phyloP scores from a whole-genome alignment of 257 asterid species.

The Scutellaria minor region DNA sequence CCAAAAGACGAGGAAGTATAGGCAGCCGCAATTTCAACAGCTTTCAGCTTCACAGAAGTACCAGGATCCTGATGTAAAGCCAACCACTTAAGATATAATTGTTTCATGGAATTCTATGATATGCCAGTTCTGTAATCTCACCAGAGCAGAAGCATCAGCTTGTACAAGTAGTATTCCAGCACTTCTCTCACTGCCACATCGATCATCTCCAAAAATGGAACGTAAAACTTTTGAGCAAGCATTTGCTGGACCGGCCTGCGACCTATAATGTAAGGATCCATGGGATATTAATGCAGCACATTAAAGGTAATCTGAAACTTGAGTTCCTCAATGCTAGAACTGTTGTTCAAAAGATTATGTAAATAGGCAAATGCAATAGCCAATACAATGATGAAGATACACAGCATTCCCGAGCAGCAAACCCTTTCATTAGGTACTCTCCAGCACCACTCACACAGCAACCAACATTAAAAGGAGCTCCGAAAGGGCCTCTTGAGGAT shows the following conservation, averaged over 20 bases:
- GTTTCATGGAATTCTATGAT: conserved; percentile 22
- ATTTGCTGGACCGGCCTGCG: conserved; percentile 75
- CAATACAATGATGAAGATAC: conserved; percentile 67
- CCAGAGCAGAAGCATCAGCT: conserved; percentile 63
- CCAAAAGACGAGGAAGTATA: conserved; percentile 88
- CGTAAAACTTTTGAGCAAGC: conserved; percentile 72
- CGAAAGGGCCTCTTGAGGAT: conserved; percentile 60
- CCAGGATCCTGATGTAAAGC: conserved; percentile 53
- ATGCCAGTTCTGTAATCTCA: conserved; percentile 35
- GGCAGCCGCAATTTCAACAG: conserved; percentile 82
- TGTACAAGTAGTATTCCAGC: conserved; percentile 87
- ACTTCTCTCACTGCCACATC: conserved; percentile 48
- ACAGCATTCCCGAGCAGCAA: conserved; percentile 90
- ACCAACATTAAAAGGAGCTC: conserved; percentile 66
- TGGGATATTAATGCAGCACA: background rate
- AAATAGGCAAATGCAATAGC: background rate
- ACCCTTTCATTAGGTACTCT: conserved; percentile 85
- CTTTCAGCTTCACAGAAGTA: conserved; percentile 48
- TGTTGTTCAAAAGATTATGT: background rate
- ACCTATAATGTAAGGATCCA: conserved; percentile 47
- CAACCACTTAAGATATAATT: background rate
- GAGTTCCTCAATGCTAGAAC: background rate
- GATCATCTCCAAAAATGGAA: conserved; percentile 47
- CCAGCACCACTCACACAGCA: conserved; percentile 98
- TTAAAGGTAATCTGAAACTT: conserved; percentile 2